These are phyloP conservation scores for Akanthomyces dipterigenus DNA, from an alignment of 2,329 filamentous ascomycete species.

Conservation along the genomic window DNA sequence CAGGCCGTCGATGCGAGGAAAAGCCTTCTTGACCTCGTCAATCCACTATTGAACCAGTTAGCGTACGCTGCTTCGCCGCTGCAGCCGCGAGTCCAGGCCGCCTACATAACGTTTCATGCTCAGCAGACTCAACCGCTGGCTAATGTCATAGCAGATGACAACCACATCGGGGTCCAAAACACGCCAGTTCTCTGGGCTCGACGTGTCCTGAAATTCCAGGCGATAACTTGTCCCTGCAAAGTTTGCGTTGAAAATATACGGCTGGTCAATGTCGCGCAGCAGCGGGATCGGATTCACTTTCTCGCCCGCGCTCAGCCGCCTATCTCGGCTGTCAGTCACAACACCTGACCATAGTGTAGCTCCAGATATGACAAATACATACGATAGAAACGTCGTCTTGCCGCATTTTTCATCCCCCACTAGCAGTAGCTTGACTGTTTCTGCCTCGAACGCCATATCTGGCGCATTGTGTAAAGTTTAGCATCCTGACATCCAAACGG, in stretches of 20 bases:
- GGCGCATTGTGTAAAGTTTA: conserved; percentile 5
- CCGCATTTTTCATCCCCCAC: conserved; percentile 54
- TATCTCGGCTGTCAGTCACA: conserved; percentile 20
- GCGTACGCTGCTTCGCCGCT: background rate
- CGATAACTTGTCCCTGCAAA: conserved; percentile 34
- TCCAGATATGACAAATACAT: conserved; percentile 24
- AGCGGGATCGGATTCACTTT: conserved; percentile 37
- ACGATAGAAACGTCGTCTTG: conserved; percentile 58
- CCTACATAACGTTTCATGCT: conserved; percentile 51
- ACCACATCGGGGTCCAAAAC: conserved; percentile 52
- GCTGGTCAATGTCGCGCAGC: conserved; percentile 53
- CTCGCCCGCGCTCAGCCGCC: conserved; percentile 45
- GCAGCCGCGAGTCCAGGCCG: conserved; percentile 12
- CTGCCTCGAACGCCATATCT: conserved; percentile 34
- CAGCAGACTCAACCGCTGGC: conserved; percentile 49
- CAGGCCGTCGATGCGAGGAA: conserved; percentile 39
- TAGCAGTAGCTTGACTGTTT: conserved; percentile 46
- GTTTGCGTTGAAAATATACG: conserved; percentile 51
- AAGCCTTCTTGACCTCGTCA: conserved; percentile 44
- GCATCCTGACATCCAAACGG: background rate
- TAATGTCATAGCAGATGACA: conserved; percentile 56
- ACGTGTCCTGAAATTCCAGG: conserved; percentile 55
- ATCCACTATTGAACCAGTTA: conserved; percentile 41
- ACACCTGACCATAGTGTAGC: background rate
- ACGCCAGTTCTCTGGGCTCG: conserved; percentile 51